phyloP scores from a whole-genome alignment of 164 flowering plant genomes.

The Brasenia schreberi region DNA sequence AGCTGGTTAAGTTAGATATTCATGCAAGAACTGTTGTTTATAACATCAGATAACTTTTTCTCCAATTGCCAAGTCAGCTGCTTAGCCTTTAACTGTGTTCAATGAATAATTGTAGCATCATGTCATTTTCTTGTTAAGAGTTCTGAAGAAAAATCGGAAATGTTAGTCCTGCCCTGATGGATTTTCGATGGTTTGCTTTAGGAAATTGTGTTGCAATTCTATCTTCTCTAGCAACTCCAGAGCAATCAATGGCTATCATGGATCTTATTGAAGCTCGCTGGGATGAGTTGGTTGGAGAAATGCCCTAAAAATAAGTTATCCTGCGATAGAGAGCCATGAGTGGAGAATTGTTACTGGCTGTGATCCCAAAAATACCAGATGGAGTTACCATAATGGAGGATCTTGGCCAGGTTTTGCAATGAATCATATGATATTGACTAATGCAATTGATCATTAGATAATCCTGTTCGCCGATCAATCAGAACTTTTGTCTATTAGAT shows the following conservation, averaged over 20 bases:
- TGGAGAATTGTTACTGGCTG: constrained; percentile 27
- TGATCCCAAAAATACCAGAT: constrained; percentile 28
- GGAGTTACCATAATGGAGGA: constrained; percentile 33
- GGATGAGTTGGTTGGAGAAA: constrained; percentile 29
- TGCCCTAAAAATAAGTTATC: constrained; percentile 7
- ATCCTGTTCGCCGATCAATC: too few relatives aligned
- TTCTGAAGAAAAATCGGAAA: constrained; percentile 11
- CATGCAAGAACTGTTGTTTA: too few relatives aligned
- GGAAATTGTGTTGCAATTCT: constrained; percentile 28
- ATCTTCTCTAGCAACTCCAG: constrained; percentile 27
- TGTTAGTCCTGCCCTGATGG: constrained; percentile 33
- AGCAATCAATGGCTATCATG: constrained; percentile 28
- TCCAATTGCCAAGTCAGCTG: too few relatives aligned
- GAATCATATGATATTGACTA: too few relatives aligned
- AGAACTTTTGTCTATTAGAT: too few relatives aligned
- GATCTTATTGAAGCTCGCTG: constrained; percentile 26
- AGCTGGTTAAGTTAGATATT: too few relatives aligned
- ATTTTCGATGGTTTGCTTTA: constrained; percentile 25
- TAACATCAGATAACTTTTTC: background rate
- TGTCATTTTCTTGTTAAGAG: too few relatives aligned
- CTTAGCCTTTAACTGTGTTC: too few relatives aligned
- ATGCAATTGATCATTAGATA: too few relatives aligned
- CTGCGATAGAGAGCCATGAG: constrained; percentile 17
- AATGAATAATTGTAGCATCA: too few relatives aligned
- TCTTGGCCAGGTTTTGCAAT: constrained; percentile 22